Evolutionary conservation across 2,329 filamentous ascomycete genomes (phyloP), one percentile per base, ranked within the genome.

Genomic region (Lecanicillium sp.): DNA sequence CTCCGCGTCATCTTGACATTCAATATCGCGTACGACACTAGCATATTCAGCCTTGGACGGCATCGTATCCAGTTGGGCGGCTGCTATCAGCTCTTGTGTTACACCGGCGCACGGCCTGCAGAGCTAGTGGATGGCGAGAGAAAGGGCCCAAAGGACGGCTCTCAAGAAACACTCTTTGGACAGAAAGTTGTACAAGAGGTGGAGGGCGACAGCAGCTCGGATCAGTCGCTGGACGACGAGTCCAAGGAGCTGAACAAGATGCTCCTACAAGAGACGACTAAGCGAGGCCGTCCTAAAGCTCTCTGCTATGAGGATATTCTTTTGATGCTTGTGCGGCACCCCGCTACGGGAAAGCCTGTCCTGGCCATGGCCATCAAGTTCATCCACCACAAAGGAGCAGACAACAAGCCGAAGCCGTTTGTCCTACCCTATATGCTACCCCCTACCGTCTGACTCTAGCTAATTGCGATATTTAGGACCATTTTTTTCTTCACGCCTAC

Each of bases 291-390:
- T 12, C 50, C 44, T 0, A 58, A 57, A 39, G 48, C 49, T 14
- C 49, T 58, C 19, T 58, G 31, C 36, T 59, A 58, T 32, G 36
- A 58, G 43, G 54, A 59, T 17, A 55, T 59, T 17, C 29, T 38
- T 6, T 40, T 59, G n/a, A 56, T 57, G 20, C 46, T 59, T 17
- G 31, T 56, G 3, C 41, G 39, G n/a, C 37, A 59, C 40, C 50
- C 44, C 2, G 37, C 43, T 3, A 56, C 48, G 3, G 41, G 47
- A 29, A 15, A 32, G 19, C 45, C 37, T 14, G 38, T 54, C 2
- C 39, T 46, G 12, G 46, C 46, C 2, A 60, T 59, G 34, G 46
- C 52, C 4, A 45, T 59, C 13, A 57, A 54, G 41, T 56, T 57
- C 17, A 50, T 55, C 17, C 27, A 58, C 34, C 36, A 59, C 20